Base-by-base conservation (phyloP, 352 stramenopile genomes). In the Globisporangium alternatum region DNA sequence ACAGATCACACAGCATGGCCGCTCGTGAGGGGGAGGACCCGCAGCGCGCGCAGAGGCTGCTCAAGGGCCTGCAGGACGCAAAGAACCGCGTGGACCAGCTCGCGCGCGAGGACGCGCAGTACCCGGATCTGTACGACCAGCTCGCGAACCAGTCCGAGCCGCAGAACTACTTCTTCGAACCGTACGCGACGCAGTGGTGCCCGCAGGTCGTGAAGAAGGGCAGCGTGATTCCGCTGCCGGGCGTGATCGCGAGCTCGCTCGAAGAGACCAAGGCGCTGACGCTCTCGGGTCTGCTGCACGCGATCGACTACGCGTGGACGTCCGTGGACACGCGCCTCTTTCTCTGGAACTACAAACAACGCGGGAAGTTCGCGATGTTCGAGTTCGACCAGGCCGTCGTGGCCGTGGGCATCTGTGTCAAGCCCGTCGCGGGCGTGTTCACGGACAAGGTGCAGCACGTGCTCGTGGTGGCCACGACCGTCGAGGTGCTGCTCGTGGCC, bases 241-340 rank as follows among this genome's bases (percentile, higher is more conserved):
- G 72, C 15, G 81, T 89, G 8, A 81, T 96, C 43, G 83, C 83
- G 31, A 86, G 75, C 7, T 79, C 85, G 41, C 67, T 94, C 17
- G 86, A 93, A 22, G 83, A 93, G 30, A 68, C 86, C 25, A 76
- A 81, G 62, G 78, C 80, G 8, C 61, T 91, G 21, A 89, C 83
- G 41, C 83, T 98, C 9, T 98, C 97, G 72, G 96, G 96, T 9
- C 67, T 99, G 12, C 75, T 99, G 44, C 81, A 91, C 15, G 77
- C 95, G 31, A 88, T 97, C 10, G 74, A 96, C 72, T 80, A 97
- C 49, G 96, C 91, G 30, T 99, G 97, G 97, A 91, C 98, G 58
- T 97, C 81, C n/a, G 83, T 98, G 25, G 97, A 99, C 74, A 82
- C 96, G 43, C 85, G 83, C 0, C 75, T 99, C 17, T 99, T 97